Evolutionary conservation across 2,329 filamentous ascomycete species (phyloP).

Genomic region (Fusarium annulatum): DNA sequence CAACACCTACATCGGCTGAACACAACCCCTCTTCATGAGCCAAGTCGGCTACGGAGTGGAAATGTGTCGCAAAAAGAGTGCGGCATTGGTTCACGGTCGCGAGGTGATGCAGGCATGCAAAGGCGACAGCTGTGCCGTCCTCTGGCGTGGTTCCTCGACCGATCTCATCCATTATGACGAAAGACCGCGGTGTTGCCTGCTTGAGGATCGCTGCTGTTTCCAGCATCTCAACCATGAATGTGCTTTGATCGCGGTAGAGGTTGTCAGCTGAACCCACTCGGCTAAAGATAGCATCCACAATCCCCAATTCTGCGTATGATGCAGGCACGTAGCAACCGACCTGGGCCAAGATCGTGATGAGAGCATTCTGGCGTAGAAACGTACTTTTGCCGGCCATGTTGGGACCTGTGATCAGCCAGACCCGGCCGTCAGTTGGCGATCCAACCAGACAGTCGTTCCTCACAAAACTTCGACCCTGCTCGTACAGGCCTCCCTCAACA

Average conservation of each 20-base stretch:
- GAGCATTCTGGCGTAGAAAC: constrained; percentile 92
- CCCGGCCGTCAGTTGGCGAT: constrained; percentile 69
- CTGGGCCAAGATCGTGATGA: constrained; percentile 94
- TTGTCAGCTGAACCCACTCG: constrained; percentile 95
- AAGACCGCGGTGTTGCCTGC: constrained; percentile 82
- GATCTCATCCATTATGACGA: constrained; percentile 99
- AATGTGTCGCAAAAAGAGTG: constrained; percentile 94
- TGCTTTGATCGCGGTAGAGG: constrained; percentile 93
- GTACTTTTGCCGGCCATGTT: constrained; percentile 99
- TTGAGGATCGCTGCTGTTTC: constrained; percentile 93
- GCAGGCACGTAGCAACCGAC: constrained; percentile 94
- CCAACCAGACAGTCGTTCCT: constrained; percentile 88
- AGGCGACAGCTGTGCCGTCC: constrained; percentile 90
- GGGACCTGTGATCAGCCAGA: constrained; percentile 81
- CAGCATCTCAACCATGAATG: constrained; percentile 99
- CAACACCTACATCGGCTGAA: constrained; percentile 49
- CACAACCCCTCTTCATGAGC: constrained; percentile 64
- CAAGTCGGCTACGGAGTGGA: constrained; percentile 85
- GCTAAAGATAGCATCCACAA: constrained; percentile 97
- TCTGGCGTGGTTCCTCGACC: constrained; percentile 93
- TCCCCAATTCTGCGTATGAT: constrained; percentile 82
- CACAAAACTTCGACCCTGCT: constrained; percentile 84
- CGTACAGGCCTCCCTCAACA: constrained; percentile 83
- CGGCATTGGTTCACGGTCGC: constrained; percentile 81
- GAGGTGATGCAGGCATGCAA: constrained; percentile 87